phyloP scores from a whole-genome alignment of 2,329 filamentous ascomycete species.

The Eutypa lata region DNA sequence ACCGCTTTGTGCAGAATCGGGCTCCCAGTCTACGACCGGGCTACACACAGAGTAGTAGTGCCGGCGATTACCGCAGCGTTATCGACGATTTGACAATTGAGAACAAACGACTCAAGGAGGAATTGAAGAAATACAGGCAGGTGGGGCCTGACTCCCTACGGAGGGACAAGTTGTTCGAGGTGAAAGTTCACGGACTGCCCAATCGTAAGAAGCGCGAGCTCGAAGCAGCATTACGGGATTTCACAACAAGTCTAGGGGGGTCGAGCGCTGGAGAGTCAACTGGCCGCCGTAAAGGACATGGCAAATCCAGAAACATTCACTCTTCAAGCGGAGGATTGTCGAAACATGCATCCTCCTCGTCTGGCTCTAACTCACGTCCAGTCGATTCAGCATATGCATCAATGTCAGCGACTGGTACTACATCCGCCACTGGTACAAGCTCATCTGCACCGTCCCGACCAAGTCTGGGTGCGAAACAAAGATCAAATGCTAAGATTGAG shows the following conservation, averaged over 20 bases:
- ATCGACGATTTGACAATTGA: slow-evolving; percentile 86
- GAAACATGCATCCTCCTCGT: slow-evolving; percentile 51
- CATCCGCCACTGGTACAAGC: slow-evolving; percentile 45
- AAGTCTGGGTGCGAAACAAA: slow-evolving; percentile 32
- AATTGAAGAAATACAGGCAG: slow-evolving; percentile 68
- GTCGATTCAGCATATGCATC: slow-evolving; percentile 67
- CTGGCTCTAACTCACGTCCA: slow-evolving; percentile 50
- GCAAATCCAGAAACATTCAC: slow-evolving; percentile 38
- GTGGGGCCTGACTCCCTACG: slow-evolving; percentile 63
- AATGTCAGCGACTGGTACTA: slow-evolving; percentile 44
- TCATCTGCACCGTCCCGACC: slow-evolving; percentile 39
- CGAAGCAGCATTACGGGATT: slow-evolving; percentile 69
- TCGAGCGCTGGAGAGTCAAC: slow-evolving; percentile 40
- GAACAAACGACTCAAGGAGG: slow-evolving; percentile 74
- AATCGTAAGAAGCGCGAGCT: slow-evolving; percentile 72
- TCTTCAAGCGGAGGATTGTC: slow-evolving; percentile 37
- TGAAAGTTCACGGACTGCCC: slow-evolving; percentile 73
- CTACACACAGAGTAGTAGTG: slow-evolving; percentile 54
- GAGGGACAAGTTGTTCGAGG: slow-evolving; percentile 78
- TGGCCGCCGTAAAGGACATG: slow-evolving; percentile 38
- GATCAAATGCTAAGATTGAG: slow-evolving; percentile 60
- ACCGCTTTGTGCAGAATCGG: slow-evolving; percentile 19
- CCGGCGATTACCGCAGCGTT: slow-evolving; percentile 74
- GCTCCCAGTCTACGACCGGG: slow-evolving; percentile 26
- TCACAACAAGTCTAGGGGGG: slow-evolving; percentile 61